Conservation (phyloP, 805 yeast species). For the Yarrowia sp. region DNA sequence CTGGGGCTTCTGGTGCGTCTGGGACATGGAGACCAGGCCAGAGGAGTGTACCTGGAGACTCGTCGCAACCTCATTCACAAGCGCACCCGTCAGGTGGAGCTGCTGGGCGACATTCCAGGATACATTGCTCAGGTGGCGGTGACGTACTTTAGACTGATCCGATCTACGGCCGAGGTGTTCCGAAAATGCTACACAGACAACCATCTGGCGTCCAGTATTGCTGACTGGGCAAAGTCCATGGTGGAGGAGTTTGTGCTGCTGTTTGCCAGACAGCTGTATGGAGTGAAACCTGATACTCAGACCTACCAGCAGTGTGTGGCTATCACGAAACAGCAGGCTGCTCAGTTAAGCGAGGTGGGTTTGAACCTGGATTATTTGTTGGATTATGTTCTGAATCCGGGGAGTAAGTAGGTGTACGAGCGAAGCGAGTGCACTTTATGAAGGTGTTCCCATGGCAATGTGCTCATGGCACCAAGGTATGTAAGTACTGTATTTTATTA, state of each 20-base stretch:
- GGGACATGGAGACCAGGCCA: slow-evolving; percentile 58
- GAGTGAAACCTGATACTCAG: slow-evolving; percentile 61
- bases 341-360: slow-evolving; percentile 68
- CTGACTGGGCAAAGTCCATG: slow-evolving; percentile 78
- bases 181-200: slow-evolving; percentile 54
- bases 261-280: slow-evolving; percentile 71
- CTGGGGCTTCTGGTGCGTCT: slow-evolving; percentile 53
- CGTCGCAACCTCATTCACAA: slow-evolving; percentile 57
- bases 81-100: slow-evolving; percentile 59
- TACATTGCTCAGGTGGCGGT: slow-evolving; percentile 69
- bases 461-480: background rate
- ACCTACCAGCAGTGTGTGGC: slow-evolving; percentile 63
- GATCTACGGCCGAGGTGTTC: slow-evolving; percentile 59
- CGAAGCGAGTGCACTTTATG: no score
- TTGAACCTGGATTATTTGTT: slow-evolving; percentile 76
- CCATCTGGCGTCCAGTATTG: slow-evolving; percentile 62
- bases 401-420: background rate
- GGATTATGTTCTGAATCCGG: slow-evolving; percentile 34
- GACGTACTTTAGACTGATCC: slow-evolving; percentile 66
- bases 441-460: no score
- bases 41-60: slow-evolving; percentile 57
- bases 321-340: slow-evolving; percentile 64
- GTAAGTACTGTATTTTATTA: slow-evolving; percentile 3
- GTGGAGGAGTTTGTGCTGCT: slow-evolving; percentile 64
- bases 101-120: slow-evolving; percentile 61